Conservation (phyloP, 2,329 filamentous ascomycete genomes). For the Colletotrichum spinosum region DNA sequence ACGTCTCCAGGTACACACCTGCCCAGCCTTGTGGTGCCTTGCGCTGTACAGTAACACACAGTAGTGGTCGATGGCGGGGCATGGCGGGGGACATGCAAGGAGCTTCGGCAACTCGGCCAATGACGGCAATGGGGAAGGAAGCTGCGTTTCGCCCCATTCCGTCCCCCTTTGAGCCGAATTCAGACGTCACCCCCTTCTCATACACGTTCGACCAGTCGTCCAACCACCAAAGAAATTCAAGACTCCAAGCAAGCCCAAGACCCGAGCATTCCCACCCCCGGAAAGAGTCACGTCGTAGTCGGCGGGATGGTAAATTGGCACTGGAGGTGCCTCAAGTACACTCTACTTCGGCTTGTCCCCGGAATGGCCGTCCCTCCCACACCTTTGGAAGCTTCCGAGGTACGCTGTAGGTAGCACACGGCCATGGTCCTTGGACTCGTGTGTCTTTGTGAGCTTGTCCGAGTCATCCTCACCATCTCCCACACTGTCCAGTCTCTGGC, state of each 20-base stretch:
- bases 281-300: background rate
- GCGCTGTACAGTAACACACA: too few species aligned
- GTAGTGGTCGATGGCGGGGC: slow-evolving; percentile 28
- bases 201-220: background rate
- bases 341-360: slow-evolving; percentile 13
- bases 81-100: slow-evolving; percentile 36
- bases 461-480: slow-evolving; percentile 10
- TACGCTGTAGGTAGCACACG: slow-evolving; percentile 29
- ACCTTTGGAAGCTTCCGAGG: slow-evolving; percentile 32
- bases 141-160: slow-evolving; percentile 35
- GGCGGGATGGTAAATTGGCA: slow-evolving; percentile 7
- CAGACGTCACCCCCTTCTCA: slow-evolving; percentile 35
- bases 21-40: too few species aligned
- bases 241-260: background rate
- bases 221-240: background rate
- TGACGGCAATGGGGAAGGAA: slow-evolving; percentile 48
- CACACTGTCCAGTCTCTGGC: slow-evolving; percentile 34
- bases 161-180: slow-evolving; percentile 52
- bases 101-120: slow-evolving; percentile 60
- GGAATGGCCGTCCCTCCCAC: slow-evolving; percentile 5
- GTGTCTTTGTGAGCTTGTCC: slow-evolving; percentile 1
- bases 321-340: slow-evolving; percentile 12
- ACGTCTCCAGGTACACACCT: background rate
- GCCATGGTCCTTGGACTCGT: slow-evolving; percentile 7
- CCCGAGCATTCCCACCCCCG: slow-evolving; percentile 23